Evolutionary conservation across 2,329 filamentous ascomycete species (phyloP).

Genomic region (Colletotrichum noveboracense): DNA sequence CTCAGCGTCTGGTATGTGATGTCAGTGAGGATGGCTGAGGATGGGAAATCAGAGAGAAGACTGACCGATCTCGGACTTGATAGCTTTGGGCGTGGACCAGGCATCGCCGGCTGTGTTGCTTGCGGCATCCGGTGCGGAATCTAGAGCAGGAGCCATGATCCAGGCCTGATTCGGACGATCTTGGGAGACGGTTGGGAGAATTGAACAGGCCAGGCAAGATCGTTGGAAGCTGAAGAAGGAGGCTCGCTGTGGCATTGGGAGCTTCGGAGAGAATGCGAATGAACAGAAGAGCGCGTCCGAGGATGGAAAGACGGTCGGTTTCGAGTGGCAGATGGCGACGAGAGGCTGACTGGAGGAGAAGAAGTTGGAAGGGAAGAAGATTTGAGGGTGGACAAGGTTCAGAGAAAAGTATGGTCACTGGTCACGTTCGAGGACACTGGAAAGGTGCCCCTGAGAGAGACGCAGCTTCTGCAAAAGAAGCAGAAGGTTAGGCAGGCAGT

Average conservation of each 20-base stretch:
- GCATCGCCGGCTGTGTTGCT: not conserved
- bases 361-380: accelerated
- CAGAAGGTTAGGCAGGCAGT: not conserved
- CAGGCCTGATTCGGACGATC: not conserved
- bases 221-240: not conserved
- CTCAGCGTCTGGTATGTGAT: not conserved
- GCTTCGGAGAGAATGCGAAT: not conserved
- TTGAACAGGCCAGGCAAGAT: not conserved
- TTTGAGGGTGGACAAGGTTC: not conserved
- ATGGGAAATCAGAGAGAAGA: not conserved
- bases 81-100: not conserved
- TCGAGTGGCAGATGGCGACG: not conserved
- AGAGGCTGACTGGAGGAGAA: not conserved
- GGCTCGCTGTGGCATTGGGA: not conserved
- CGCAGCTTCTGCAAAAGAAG: not conserved
- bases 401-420: not conserved
- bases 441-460: not conserved
- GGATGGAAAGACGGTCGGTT: not conserved
- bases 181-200: not conserved
- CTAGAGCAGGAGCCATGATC: not conserved
- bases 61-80: not conserved
- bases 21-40: not conserved
- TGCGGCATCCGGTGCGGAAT: not conserved
- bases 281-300: not conserved
- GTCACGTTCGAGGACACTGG: not conserved